Evolutionary conservation across 1,284 basidiomycete genomes (phyloP).

Genomic region (Filobasidium uniguttulatum): DNA sequence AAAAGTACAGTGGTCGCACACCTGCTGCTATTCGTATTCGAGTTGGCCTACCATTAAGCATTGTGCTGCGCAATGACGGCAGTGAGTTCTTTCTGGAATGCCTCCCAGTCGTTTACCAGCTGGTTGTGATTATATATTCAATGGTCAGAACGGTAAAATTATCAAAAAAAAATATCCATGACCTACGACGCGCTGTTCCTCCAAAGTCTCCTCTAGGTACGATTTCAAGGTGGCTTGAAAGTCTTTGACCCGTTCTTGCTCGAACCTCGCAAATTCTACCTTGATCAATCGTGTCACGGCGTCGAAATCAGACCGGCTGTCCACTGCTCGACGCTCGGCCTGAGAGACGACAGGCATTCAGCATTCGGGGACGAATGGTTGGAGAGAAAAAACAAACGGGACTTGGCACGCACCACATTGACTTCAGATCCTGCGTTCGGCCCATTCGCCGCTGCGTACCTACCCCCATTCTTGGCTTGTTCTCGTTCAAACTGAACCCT

Average conservation of each 20-base stretch:
- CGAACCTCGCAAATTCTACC: conserved; percentile 80
- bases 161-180: too few species aligned
- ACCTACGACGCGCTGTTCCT: conserved; percentile 23
- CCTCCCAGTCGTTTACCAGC: background rate
- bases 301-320: conserved; percentile 75
- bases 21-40: too few species aligned
- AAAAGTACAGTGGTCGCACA: too few species aligned
- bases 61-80: background rate
- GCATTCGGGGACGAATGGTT: background rate
- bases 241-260: conserved; percentile 70
- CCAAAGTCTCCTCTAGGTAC: conserved; percentile 30
- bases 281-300: conserved; percentile 76
- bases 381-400: background rate
- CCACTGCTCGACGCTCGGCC: conserved; percentile 69
- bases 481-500: conserved; percentile 67
- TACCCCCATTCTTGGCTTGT: conserved; percentile 18
- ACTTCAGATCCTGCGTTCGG: too few species aligned
- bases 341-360: conserved; percentile 24
- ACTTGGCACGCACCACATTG: too few species aligned
- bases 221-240: conserved; percentile 29
- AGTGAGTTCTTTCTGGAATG: background rate
- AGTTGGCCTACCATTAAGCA: too few species aligned
- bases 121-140: too few species aligned
- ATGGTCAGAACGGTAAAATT: too few species aligned
- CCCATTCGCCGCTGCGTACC: background rate